Evolutionary conservation across 495 filamentous ascomycete genomes (phyloP).

Genomic region (Aspergillus homomorphus): DNA sequence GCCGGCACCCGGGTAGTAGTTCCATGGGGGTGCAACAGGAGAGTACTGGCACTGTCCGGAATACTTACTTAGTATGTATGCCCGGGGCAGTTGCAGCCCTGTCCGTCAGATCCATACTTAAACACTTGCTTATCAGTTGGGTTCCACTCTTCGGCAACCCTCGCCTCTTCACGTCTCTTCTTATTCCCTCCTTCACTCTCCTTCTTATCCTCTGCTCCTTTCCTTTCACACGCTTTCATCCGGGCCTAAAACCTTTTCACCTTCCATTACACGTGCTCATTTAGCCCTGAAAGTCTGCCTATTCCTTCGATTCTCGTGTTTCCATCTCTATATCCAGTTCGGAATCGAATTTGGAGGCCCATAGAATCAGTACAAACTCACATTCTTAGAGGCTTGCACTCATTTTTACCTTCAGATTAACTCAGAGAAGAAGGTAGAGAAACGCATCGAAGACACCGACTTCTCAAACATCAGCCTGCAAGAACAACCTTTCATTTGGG

Average conservation of each 20-base stretch:
- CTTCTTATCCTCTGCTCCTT: not conserved
- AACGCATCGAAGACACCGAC: not conserved
- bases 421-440: not conserved
- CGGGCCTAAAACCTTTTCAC: not conserved
- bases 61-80: not conserved
- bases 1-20: not conserved
- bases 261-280: too few relatives aligned
- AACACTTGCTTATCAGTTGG: not conserved
- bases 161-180: slow-evolving; percentile 1
- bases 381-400: not conserved
- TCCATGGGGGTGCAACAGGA: not conserved
- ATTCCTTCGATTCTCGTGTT: not conserved
- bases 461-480: slow-evolving; percentile 1
- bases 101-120: not conserved
- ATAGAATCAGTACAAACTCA: not conserved
- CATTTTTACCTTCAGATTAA: not conserved
- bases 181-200: not conserved
- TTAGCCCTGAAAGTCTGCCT: too few relatives aligned
- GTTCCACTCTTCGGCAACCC: not conserved
- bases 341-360: not conserved
- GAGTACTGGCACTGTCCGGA: not conserved
- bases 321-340: not conserved
- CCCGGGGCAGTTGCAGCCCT: not conserved
- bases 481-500: slow-evolving; percentile 3
- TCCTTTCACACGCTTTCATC: not conserved